A percentile compares a stretch with the other conserved stretches of the same genome.
These are phyloP conservation scores for Pseudisothecium myosuroides DNA, from an alignment of 225 moss, liverwort and hornwort species.

Conservation along the genomic window DNA sequence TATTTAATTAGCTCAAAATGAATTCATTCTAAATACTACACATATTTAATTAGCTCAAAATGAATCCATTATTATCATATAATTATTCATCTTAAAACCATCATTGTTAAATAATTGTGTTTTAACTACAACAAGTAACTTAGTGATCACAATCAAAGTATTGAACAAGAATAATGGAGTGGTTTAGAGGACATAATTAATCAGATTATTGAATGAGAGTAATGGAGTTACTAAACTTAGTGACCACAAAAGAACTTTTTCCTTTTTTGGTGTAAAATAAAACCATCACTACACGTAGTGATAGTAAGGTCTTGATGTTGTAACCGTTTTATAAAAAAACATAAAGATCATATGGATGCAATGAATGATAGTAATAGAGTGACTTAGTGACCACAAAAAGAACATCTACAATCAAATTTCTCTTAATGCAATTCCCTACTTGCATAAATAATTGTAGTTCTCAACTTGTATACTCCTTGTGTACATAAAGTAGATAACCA, in stretches of 20 bases:
- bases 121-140: not conserved
- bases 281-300: not conserved
- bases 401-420: not conserved
- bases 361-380: not conserved
- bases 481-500: no score
- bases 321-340: fast-evolving
- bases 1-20: not conserved
- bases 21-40: not conserved
- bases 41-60: not conserved
- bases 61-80: not conserved
- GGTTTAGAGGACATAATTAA: fast-evolving
- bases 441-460: not conserved
- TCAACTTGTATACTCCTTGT: not conserved
- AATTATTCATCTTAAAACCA: not conserved
- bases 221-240: not conserved
- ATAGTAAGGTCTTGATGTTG: not conserved
- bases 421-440: not conserved
- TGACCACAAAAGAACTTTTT: no score
- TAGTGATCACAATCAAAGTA: not conserved
- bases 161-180: not conserved
- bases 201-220: not conserved
- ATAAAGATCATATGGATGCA: not conserved
- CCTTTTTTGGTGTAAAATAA: not conserved
- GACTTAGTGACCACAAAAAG: not conserved
- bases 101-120: not conserved